Evolutionary conservation across 2,329 filamentous ascomycete species (phyloP), one percentile per base, ranked within the genome.

Genomic region (Cryphonectria radicalis): DNA sequence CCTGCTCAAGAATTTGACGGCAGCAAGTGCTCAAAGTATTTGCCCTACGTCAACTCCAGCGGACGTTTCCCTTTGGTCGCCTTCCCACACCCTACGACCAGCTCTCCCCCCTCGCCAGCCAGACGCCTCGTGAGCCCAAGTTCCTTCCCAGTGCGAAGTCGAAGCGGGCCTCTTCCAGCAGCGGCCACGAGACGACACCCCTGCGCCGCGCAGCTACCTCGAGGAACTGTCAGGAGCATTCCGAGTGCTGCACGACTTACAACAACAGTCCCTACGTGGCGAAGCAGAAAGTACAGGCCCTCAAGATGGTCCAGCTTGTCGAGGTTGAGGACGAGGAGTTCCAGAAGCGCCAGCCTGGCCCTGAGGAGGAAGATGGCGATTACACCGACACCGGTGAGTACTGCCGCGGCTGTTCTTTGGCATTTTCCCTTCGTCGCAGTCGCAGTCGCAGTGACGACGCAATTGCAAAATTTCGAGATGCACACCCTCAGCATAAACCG

Each of bases 261-360:
- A 28, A 25, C 40, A 35, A 50, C 62, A 46, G 4, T 10, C 6
- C 17, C 42, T 28, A 28, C 43, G 25, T 50, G 63, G 14, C 28
- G 22, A 32, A 37, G 43, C 63, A 46, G 13, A 37, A 37, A n/a
- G 42, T n/a, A 65, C 28, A 59, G 55, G 57, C 65, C 72, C 75
- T 71, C 84, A 91, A 82, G 78, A 98, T 98, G 95, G 95, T 98
- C 83, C 94, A 95, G 84, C 93, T 98, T 80, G 93, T 94, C 81
- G 95, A 98, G 87, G 95, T 98, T 80, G 92, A 97, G 81, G 95
- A 98, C 81, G 95, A 98, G 88, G 93, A 97, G 84, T 97, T 98
- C 87, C 87, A 92, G 84, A 86, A 89, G 81, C 85, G 87, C 76
- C 91, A 92, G 78, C 84, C 90, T 74, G 86, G 89, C 71, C 89